phyloP scores from a whole-genome alignment of 345 rosid species.

The Carallia pectinifolia region DNA sequence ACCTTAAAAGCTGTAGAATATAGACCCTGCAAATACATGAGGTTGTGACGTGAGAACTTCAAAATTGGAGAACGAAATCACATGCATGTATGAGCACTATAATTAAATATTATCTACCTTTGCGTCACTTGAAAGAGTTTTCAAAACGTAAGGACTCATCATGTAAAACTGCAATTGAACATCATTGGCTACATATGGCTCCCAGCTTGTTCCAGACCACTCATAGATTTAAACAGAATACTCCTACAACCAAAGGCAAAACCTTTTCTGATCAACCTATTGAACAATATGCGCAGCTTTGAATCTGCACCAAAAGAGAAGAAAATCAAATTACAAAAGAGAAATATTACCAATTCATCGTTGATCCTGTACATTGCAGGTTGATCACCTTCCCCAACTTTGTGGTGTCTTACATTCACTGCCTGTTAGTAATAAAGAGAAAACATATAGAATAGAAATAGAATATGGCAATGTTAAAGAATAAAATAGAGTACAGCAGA shows the following conservation, averaged over 20 bases:
- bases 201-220: slow-evolving; percentile 71
- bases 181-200: slow-evolving; percentile 55
- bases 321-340: neutral
- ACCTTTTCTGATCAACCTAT: neutral
- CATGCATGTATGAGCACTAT: neutral
- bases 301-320: neutral
- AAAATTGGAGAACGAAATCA: neutral
- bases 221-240: slow-evolving; percentile 56
- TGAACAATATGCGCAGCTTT: neutral
- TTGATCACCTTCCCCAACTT: slow-evolving; percentile 51
- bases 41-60: neutral
- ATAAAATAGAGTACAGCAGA: no score
- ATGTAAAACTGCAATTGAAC: slow-evolving; percentile 64
- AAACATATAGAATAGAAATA: no score
- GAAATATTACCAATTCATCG: slow-evolving; percentile 49
- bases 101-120: slow-evolving; percentile 30
- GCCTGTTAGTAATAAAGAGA: slow-evolving; percentile 32
- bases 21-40: slow-evolving; percentile 40
- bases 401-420: slow-evolving; percentile 42
- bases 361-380: slow-evolving; percentile 57
- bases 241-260: slow-evolving; percentile 35
- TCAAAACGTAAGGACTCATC: slow-evolving; percentile 65
- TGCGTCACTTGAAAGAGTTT: slow-evolving; percentile 46
- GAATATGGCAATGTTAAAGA: neutral
- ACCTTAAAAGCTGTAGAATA: slow-evolving; percentile 54